These are phyloP conservation scores for Boletus barrowsii DNA, from an alignment of 768 basidiomycete genomes.

Conservation along the genomic window DNA sequence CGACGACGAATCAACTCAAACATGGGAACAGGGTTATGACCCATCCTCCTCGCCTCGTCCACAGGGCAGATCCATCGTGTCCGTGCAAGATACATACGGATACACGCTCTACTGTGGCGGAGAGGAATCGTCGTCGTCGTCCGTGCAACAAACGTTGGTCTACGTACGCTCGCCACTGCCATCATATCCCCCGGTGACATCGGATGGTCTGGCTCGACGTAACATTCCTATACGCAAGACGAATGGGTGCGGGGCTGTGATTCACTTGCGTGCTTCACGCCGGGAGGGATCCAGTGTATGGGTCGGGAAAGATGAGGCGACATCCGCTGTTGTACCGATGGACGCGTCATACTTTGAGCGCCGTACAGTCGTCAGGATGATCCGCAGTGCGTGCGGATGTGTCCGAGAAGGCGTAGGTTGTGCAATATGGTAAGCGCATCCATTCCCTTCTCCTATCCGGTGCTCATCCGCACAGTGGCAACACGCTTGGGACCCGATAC, in stretches of 20 bases:
- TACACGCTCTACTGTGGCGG: conserved; percentile 44
- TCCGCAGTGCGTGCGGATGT: conserved; percentile 61
- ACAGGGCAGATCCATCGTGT: conserved; percentile 10
- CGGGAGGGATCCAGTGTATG: conserved; percentile 53
- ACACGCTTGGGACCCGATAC: conserved; percentile 60
- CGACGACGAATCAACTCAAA: conserved; percentile 32
- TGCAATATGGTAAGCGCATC: conserved; percentile 45
- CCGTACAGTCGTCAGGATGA: conserved; percentile 44
- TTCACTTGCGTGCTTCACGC: conserved; percentile 55
- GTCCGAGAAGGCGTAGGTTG: conserved; percentile 67
- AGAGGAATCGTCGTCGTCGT: conserved; percentile 19
- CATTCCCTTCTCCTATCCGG: not conserved
- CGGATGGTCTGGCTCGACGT: conserved; percentile 15
- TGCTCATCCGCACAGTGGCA: conserved; percentile 46
- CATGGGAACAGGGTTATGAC: conserved; percentile 35
- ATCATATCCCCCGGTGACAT: conserved; percentile 27
- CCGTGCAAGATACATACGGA: conserved; percentile 22
- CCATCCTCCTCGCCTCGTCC: conserved; percentile 24
- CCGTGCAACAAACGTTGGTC: conserved; percentile 5
- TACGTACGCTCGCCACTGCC: conserved; percentile 39
- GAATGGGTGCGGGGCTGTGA: conserved; percentile 62
- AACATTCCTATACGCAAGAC: conserved; percentile 20
- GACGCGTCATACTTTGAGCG: conserved; percentile 59
- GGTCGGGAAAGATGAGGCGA: conserved; percentile 53
- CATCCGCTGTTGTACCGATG: conserved; percentile 51